A percentile compares a stretch with the other conserved stretches of the same genome.
These are phyloP conservation scores for Chloris gayana DNA, from an alignment of 176 grass and related monocot species.

Conservation along the genomic window DNA sequence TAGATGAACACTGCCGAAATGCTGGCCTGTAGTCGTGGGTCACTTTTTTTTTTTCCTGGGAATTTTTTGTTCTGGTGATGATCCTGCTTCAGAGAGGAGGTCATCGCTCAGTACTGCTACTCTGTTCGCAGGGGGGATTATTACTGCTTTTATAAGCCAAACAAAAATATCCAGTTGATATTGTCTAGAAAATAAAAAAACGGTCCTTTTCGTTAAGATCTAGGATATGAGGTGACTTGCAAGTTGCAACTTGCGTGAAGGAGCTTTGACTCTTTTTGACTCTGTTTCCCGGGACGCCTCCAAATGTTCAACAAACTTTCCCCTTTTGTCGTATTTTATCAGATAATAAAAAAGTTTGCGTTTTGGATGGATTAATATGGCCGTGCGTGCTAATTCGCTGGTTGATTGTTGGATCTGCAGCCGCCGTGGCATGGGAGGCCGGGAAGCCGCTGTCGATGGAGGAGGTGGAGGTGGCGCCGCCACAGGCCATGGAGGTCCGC, in stretches of 20 bases:
- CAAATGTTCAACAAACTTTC: background rate
- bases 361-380: background rate
- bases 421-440: conserved; percentile 88
- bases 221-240: background rate
- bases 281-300: background rate
- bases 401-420: conserved; percentile 34
- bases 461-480: conserved; percentile 87
- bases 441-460: conserved; percentile 76
- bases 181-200: background rate
- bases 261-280: background rate
- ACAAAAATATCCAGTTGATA: background rate
- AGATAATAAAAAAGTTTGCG: background rate
- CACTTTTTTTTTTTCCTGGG: background rate
- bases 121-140: too few species aligned
- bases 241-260: background rate
- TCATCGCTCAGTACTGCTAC: background rate
- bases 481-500: conserved; percentile 84
- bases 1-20: background rate
- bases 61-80: background rate
- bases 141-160: background rate
- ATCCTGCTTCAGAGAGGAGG: too few species aligned
- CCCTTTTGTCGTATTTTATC: background rate
- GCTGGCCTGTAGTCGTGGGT: background rate
- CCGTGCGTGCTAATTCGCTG: background rate
- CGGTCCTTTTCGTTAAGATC: background rate